These are phyloP conservation scores for Microstegium vimineum DNA, from an alignment of 176 grass and related monocot species.

Conservation along the genomic window DNA sequence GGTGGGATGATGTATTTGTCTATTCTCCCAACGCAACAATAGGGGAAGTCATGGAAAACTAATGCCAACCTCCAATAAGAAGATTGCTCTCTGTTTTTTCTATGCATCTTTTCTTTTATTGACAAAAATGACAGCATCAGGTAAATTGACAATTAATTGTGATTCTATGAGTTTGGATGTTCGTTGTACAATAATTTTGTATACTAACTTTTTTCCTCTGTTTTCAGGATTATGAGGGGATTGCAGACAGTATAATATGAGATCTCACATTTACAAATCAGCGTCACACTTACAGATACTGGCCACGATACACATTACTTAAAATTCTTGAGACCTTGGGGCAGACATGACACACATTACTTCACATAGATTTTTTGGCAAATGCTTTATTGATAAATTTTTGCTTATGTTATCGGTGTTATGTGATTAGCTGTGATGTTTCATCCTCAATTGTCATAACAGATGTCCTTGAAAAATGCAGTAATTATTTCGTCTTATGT, in stretches of 20 bases:
- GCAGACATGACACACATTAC: not conserved
- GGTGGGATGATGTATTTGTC: slow-evolving; percentile 34
- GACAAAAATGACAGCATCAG: not conserved
- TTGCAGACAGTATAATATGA: not conserved
- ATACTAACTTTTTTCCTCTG: not conserved
- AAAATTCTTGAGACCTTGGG: not conserved
- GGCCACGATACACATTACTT: not conserved
- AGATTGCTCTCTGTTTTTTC: not conserved
- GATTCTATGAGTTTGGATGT: not conserved
- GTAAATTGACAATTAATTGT: not conserved
- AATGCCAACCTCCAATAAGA: not conserved
- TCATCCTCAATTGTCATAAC: not conserved
- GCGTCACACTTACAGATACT: not conserved
- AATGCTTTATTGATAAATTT: not conserved
- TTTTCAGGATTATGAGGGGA: not conserved
- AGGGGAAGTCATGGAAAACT: slow-evolving; percentile 16
- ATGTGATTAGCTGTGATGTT: not conserved
- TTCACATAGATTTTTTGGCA: not conserved
- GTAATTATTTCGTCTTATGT: not conserved
- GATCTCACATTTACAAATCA: not conserved
- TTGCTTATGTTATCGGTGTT: not conserved
- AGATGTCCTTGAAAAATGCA: not conserved
- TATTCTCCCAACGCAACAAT: slow-evolving; percentile 32
- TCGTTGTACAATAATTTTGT: not conserved
- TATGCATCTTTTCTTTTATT: not conserved